These are phyloP conservation scores for Selenicereus undatus DNA, from an alignment of 148 eudicot genomes.

Conservation along the genomic window DNA sequence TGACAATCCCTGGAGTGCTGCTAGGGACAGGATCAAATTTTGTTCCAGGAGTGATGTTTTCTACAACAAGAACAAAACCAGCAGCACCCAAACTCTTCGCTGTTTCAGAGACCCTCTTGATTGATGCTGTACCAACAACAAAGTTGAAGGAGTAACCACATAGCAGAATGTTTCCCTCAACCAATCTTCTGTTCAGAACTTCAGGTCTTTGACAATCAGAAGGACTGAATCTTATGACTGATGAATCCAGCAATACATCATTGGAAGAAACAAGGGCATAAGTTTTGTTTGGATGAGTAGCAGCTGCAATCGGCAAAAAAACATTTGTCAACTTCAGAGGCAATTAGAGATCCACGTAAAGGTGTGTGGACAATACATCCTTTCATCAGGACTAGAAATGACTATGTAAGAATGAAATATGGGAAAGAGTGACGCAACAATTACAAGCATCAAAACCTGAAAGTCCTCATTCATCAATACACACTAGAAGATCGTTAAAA, in stretches of 20 bases:
- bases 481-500: no score
- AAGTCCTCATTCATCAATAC: neutral
- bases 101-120: slow-evolving; percentile 87
- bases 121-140: slow-evolving; percentile 80
- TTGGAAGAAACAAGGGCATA: slow-evolving; percentile 87
- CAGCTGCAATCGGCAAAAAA: slow-evolving; percentile 48
- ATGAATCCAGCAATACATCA: slow-evolving; percentile 77
- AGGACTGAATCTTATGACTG: slow-evolving; percentile 59
- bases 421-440: neutral
- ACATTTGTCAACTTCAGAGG: slow-evolving; percentile 21
- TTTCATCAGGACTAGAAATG: no score
- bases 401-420: neutral
- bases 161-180: slow-evolving; percentile 84
- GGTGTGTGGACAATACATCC: neutral
- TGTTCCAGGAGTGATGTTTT: slow-evolving; percentile 87
- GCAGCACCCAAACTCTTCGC: slow-evolving; percentile 85
- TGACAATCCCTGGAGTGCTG: slow-evolving; percentile 81
- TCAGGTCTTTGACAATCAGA: slow-evolving; percentile 94
- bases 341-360: neutral
- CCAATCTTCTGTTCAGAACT: slow-evolving; percentile 74
- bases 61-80: slow-evolving; percentile 97
- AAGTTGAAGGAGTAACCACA: slow-evolving; percentile 98
- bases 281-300: slow-evolving; percentile 61
- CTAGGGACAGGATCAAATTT: slow-evolving; percentile 97
- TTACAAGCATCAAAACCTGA: neutral